Evolutionary conservation across 257 asterid species (phyloP).

Genomic region (Rhazya stricta): DNA sequence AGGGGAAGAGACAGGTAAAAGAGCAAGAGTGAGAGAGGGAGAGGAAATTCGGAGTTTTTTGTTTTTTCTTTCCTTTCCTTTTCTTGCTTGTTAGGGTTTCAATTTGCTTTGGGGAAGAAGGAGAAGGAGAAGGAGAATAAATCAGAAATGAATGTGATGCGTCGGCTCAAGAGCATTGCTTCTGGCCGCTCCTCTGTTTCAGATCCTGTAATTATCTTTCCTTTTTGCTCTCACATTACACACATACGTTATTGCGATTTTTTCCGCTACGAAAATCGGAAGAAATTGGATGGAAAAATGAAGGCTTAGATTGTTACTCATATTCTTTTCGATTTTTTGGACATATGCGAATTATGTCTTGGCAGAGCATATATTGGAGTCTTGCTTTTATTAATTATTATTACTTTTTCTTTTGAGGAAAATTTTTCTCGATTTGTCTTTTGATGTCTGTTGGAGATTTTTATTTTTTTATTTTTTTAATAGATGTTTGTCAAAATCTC

Average conservation of each 20-base stretch:
- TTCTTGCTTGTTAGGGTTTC: slow-evolving; percentile 10
- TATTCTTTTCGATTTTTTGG: neutral
- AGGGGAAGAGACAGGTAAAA: neutral
- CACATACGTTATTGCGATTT: neutral
- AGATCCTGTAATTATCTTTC: slow-evolving; percentile 67
- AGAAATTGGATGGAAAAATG: no score
- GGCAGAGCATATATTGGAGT: neutral
- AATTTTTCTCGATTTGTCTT: neutral
- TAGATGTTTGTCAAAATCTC: neutral
- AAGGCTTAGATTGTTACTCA: neutral
- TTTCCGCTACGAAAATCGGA: neutral
- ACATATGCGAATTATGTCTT: neutral
- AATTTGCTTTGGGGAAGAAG: neutral
- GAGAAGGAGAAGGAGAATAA: neutral
- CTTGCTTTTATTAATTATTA: neutral
- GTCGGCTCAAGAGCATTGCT: slow-evolving; percentile 95
- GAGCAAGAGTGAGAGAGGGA: slow-evolving; percentile 1
- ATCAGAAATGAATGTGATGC: slow-evolving; percentile 79
- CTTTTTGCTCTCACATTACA: neutral
- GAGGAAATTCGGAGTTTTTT: neutral
- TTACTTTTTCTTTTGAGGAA: neutral
- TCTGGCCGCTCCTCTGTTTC: slow-evolving; percentile 90
- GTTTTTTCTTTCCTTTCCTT: neutral
- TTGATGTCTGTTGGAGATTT: neutral
- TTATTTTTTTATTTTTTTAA: no score